A percentile compares a stretch with the other conserved stretches of the same genome.
Conservation (phyloP, 2,329 filamentous ascomycete species). For the Aspergillus sp. region DNA sequence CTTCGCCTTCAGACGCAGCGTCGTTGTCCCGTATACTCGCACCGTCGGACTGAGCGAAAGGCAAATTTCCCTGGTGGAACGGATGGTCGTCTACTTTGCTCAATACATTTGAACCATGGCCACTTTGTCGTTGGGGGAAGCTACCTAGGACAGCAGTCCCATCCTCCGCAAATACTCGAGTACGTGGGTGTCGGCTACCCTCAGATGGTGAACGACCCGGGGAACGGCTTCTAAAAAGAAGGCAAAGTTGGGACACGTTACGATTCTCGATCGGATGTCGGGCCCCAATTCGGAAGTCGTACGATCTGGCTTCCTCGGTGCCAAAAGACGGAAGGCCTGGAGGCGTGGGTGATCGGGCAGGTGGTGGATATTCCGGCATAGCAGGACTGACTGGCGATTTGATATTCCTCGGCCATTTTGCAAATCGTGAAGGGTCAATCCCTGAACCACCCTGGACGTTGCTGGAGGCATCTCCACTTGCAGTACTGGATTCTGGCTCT, state of each 20-base stretch:
- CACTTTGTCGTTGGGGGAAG: constrained; percentile 42
- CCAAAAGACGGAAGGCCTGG: constrained; percentile 47
- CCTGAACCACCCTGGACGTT: constrained; percentile 9
- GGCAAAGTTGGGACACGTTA: constrained; percentile 21
- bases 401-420: constrained; percentile 24
- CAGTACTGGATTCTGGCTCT: constrained; percentile 17
- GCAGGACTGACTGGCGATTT: constrained; percentile 30
- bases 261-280: constrained; percentile 10
- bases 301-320: constrained; percentile 38
- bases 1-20: neutral
- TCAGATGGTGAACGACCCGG: constrained; percentile 9
- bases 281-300: constrained; percentile 26
- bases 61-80: constrained; percentile 32
- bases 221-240: constrained; percentile 30
- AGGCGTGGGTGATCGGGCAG: constrained; percentile 40
- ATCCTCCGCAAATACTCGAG: constrained; percentile 40
- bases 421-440: constrained; percentile 18
- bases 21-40: neutral
- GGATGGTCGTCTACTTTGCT: constrained; percentile 34
- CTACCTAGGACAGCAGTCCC: constrained; percentile 42
- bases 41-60: constrained; percentile 19
- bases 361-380: constrained; percentile 39
- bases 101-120: constrained; percentile 37
- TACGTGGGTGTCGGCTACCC: constrained; percentile 18
- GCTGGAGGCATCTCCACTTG: constrained; percentile 24